Conservation (phyloP, 2,329 filamentous ascomycete species). For the Ascochyta clinopodiicola region DNA sequence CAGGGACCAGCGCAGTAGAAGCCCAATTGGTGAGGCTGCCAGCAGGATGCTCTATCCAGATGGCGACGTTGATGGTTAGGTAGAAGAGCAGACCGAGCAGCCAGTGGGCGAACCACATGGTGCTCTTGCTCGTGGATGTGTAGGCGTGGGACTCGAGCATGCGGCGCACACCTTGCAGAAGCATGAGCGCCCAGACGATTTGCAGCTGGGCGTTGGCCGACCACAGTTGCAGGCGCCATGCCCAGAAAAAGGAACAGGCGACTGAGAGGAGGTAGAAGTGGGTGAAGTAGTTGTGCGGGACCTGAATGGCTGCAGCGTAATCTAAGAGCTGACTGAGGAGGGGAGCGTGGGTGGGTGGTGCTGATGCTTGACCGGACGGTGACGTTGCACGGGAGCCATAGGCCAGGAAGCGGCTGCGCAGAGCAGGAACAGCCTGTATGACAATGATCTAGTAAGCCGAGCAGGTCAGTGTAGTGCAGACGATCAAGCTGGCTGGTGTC, state of each 20-base stretch:
- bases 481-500: slow-evolving; percentile 32
- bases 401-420: slow-evolving; percentile 63
- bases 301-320: slow-evolving; percentile 61
- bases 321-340: slow-evolving; percentile 52
- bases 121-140: slow-evolving; percentile 71
- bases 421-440: slow-evolving; percentile 57
- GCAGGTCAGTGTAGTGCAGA: slow-evolving; percentile 33
- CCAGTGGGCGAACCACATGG: slow-evolving; percentile 89
- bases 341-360: slow-evolving; percentile 15
- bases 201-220: slow-evolving; percentile 61
- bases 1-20: slow-evolving; percentile 61
- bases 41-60: slow-evolving; percentile 81
- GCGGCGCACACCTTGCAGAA: slow-evolving; percentile 75
- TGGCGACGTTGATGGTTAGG: slow-evolving; percentile 70
- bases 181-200: slow-evolving; percentile 74
- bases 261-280: slow-evolving; percentile 85
- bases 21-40: slow-evolving; percentile 43
- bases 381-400: slow-evolving; percentile 63
- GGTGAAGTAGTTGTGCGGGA: slow-evolving; percentile 88
- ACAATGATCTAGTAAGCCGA: slow-evolving; percentile 55
- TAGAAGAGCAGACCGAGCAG: slow-evolving; percentile 81
- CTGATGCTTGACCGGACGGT: slow-evolving; percentile 7
- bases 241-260: slow-evolving; percentile 76
- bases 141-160: slow-evolving; percentile 76
- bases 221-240: slow-evolving; percentile 62